phyloP scores from a whole-genome alignment of 805 yeast species.

The Candida vartiovaarae region DNA sequence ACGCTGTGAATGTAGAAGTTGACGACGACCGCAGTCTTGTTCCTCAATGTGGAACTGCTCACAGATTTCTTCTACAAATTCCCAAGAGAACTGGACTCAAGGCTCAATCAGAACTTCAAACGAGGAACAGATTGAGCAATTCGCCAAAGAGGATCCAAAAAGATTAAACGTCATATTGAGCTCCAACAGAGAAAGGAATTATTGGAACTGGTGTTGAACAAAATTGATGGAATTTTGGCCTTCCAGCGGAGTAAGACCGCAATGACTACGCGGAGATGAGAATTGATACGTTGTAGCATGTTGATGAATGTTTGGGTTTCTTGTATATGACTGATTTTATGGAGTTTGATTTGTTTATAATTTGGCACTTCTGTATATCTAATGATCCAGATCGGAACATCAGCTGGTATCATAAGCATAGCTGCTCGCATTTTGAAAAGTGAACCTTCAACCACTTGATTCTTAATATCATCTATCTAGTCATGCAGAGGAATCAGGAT shows the following conservation, averaged over 20 bases:
- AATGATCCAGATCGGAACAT: neutral
- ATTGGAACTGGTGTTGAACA: conserved; percentile 73
- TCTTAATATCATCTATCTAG: no score
- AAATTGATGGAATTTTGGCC: conserved; percentile 57
- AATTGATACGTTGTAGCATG: neutral
- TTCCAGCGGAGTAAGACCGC: conserved; percentile 25
- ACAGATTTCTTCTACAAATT: conserved; percentile 95
- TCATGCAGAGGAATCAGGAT: no score
- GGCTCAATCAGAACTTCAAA: conserved; percentile 56
- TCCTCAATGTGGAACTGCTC: conserved; percentile 85
- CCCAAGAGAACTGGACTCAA: conserved; percentile 85
- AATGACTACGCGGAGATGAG: conserved; percentile 1
- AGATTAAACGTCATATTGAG: conserved; percentile 83
- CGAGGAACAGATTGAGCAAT: conserved; percentile 72
- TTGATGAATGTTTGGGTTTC: neutral
- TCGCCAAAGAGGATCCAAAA: conserved; percentile 89
- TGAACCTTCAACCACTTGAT: no score
- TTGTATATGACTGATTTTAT: neutral
- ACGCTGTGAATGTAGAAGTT: conserved; percentile 87
- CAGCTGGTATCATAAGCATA: no score
- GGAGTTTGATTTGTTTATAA: neutral
- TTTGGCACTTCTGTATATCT: neutral
- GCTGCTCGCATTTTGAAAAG: no score
- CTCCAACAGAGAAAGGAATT: conserved; percentile 89
- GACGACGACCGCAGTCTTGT: conserved; percentile 87